These are phyloP conservation scores for Pharnaceum exiguum DNA, from an alignment of 148 eudicot species.

Conservation along the genomic window DNA sequence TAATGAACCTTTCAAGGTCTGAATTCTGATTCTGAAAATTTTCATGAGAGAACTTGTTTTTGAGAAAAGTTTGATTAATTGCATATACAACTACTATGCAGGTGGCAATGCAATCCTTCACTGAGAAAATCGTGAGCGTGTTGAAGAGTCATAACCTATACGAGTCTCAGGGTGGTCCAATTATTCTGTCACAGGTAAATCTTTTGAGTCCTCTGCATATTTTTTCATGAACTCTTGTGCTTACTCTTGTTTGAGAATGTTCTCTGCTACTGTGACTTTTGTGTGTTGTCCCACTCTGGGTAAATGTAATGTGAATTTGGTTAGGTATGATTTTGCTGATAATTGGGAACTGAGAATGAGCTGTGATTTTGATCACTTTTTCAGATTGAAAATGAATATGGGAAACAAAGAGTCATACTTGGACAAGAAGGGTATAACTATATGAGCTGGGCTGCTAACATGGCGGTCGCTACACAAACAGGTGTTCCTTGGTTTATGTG, in stretches of 20 bases:
- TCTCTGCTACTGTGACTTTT: neutral
- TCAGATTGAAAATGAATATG: constrained; percentile 94
- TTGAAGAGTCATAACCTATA: constrained; percentile 69
- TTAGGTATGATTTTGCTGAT: neutral
- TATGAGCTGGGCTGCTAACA: constrained; percentile 87
- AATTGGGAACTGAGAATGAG: neutral
- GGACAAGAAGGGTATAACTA: constrained; percentile 71
- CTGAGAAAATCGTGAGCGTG: constrained; percentile 65
- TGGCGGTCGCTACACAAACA: constrained; percentile 67
- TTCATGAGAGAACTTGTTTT: neutral
- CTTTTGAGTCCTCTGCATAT: neutral
- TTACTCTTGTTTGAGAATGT: neutral
- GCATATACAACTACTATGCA: constrained; percentile 20
- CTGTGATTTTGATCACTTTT: neutral
- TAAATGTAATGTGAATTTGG: too few species aligned
- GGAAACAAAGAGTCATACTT: constrained; percentile 34
- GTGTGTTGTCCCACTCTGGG: neutral
- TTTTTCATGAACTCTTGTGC: neutral
- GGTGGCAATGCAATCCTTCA: constrained; percentile 81
- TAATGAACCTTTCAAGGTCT: constrained; percentile 89
- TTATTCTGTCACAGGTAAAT: constrained; percentile 82
- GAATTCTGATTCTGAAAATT: constrained; percentile 4
- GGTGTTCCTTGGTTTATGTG: constrained; percentile 99
- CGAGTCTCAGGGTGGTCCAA: constrained; percentile 91
- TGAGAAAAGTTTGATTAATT: neutral